Evolutionary conservation across 192 early-diverging fungal genomes (phyloP), one percentile per base, ranked within the genome.

Genomic region (Spizellomyces sp.): DNA sequence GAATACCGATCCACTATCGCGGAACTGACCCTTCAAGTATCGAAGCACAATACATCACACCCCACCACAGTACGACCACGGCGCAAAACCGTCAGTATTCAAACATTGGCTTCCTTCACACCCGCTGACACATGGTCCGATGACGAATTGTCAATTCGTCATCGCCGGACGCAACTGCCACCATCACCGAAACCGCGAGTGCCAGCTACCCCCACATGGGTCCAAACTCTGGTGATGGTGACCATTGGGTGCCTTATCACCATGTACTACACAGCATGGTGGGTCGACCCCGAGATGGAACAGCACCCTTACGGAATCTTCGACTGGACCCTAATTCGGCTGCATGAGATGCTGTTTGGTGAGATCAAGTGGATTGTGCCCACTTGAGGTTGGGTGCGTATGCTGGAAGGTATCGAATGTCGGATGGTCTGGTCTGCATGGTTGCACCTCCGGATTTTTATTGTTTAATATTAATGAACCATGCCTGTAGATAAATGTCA

Each of bases 181-280:
- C 3, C 27, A 36, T 2, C 27, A 36, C 50, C 12, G 17, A n/a
- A 19, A n/a, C 12, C 50, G 50, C 50, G 14, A 54, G 17, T 54
- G 50, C 50, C 50, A 19, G 50, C 50, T 12, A 19, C 17, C 50
- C 0, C 50, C 12, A n/a, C 50, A 19, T 54, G 50, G 50, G 0
- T 54, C 50, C 50, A 54, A 54, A 54, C 50, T n/a, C 12, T 54
- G 14, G 12, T 54, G 2, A n/a, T 54, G 50, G 2, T 54, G 14
- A 54, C 17, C 4, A n/a, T 54, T 54, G 17, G 1, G 50, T 19
- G 12, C 14, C 12, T 19, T 12, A n/a, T 19, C 14, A 54, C 14
- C 50, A 54, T 54, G 12, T 54, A 54, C 50, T 54, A n/a, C 14
- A 54, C 50, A 54, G 50, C 50, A 19, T 54, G 50, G 50, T 54